phyloP scores from a whole-genome alignment of 441 rosid species.

The Pelargonium australe region DNA sequence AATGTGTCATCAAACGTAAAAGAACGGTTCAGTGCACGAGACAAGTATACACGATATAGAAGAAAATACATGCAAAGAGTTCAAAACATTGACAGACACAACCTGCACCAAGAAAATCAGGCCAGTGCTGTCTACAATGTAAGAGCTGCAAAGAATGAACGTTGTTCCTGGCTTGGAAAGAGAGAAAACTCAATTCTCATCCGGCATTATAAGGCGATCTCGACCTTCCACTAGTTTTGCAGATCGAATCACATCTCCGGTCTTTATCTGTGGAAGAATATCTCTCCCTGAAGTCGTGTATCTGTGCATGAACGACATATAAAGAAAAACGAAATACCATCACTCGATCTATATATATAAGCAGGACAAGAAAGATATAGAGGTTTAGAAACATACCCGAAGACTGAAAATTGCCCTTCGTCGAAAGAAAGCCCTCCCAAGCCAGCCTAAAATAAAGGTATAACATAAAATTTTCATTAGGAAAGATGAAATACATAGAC shows the following conservation, averaged over 20 bases:
- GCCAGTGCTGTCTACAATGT: conserved; percentile 12
- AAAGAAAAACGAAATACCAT: conserved; percentile 1
- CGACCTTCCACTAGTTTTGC: conserved; percentile 71
- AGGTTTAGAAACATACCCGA: conserved; percentile 45
- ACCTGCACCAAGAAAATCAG: conserved; percentile 21
- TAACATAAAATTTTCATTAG: background rate
- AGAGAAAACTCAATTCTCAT: conserved; percentile 30
- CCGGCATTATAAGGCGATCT: conserved; percentile 67
- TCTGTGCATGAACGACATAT: conserved; percentile 27
- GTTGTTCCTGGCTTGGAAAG: background rate
- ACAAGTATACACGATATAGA: too few species aligned
- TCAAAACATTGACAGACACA: background rate
- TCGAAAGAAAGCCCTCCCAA: conserved; percentile 90
- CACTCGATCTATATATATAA: background rate
- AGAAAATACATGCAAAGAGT: too few species aligned
- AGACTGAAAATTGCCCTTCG: conserved; percentile 91
- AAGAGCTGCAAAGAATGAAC: conserved; percentile 10
- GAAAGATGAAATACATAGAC: background rate
- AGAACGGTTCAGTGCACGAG: too few species aligned
- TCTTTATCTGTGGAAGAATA: conserved; percentile 69
- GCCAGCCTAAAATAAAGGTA: conserved; percentile 49
- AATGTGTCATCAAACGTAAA: too few species aligned
- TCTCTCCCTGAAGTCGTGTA: conserved; percentile 76
- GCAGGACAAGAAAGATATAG: background rate
- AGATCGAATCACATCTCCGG: conserved; percentile 68